Base-by-base conservation (phyloP, 176 grass and related monocot genomes). In the Paspalum notatum region DNA sequence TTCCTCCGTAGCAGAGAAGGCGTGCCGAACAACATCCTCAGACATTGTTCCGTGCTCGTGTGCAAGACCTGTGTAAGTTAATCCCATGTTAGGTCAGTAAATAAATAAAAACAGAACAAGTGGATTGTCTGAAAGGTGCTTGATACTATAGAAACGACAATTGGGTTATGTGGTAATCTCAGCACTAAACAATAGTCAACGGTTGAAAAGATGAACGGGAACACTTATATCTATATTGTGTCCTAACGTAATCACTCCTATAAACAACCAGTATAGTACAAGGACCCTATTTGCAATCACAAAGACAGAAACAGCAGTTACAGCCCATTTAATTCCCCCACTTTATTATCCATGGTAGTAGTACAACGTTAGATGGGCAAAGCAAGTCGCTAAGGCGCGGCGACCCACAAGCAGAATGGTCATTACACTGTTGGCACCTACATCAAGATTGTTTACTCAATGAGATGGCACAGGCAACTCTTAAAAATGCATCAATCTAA, bases 1-100 rank as follows among this genome's bases (percentile, higher is more conserved):
- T 71, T 95, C 84, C 86, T 98, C 96, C 64, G 96, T 98, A 54
- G 90, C 86, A 60, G 92, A 91, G 77, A 95, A 93, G 12, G 96
- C 96, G 53, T 69, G 95, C 83, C 90, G 88, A 66, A 98, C 90
- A 64, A 95, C 84, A 74, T 95, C 90, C 86, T 93, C 96, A 55
- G 87, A 93, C 62, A 98, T 86, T 16, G 90, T 84, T 85, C 96
- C 96, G 48, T 55, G 63, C 86, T 98, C 92, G 79, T 75, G 86
- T 66, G 88, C 96, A 70, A 93, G 81, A 18, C 90, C 96, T 98
- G 73, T 98, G 73, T 22, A 68, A 62, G 41, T 51, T 38, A 55
- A 50, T 17, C 64, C 5, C 12, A 39, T 52, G 20, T 22, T 71
- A n/a, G 18, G 37, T 74, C 13, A 44, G 11, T 37, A 25, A 20